phyloP scores from a whole-genome alignment of 2,329 filamentous ascomycete species.

The Xylaria sp. region DNA sequence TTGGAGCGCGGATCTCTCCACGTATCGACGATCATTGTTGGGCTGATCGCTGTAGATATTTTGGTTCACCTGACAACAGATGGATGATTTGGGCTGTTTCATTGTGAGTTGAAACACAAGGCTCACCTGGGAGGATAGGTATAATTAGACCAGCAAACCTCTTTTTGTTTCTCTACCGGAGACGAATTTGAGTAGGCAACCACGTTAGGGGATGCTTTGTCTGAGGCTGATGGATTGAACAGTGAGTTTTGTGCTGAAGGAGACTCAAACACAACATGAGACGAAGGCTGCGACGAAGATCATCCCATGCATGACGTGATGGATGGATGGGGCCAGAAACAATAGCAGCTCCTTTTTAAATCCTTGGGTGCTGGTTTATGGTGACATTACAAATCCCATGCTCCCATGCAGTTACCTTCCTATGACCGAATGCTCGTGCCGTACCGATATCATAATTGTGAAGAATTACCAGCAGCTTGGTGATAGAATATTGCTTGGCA shows the following conservation, averaged over 20 bases:
- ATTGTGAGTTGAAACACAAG: constrained; percentile 19
- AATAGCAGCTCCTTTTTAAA: constrained; percentile 1
- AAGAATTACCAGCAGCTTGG: neutral
- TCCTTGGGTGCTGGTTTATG: neutral
- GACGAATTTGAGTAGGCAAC: neutral
- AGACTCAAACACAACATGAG: constrained; percentile 34
- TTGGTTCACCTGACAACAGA: constrained; percentile 9
- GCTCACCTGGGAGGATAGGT: neutral
- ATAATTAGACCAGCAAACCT: neutral
- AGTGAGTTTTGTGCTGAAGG: constrained; percentile 10
- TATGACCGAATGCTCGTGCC: neutral
- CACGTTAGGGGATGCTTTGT: neutral
- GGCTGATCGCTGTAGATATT: neutral
- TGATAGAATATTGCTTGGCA: neutral
- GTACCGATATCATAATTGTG: neutral
- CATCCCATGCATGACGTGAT: constrained; percentile 19
- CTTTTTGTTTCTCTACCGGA: neutral
- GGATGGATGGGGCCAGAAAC: constrained; percentile 20
- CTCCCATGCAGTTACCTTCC: neutral
- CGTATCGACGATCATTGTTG: neutral
- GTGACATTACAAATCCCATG: neutral
- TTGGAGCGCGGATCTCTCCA: neutral
- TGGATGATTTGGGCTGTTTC: constrained; percentile 11
- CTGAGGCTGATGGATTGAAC: constrained; percentile 1
- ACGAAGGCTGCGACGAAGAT: constrained; percentile 34